phyloP scores from a whole-genome alignment of 2,329 filamentous ascomycete species.

The Tolypocladium tundrense region DNA sequence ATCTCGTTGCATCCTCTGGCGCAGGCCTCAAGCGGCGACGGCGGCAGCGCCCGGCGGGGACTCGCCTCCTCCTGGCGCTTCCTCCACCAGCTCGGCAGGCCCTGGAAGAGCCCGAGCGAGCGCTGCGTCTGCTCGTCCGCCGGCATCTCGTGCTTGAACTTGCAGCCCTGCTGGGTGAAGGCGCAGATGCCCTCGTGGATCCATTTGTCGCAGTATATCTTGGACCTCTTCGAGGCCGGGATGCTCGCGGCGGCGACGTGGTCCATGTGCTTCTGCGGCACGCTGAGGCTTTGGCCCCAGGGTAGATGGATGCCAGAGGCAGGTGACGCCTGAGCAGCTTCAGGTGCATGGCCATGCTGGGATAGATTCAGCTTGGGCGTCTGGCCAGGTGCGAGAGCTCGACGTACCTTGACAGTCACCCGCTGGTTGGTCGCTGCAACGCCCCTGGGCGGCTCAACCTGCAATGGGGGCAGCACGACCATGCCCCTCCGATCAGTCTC shows the following conservation, averaged over 20 bases:
- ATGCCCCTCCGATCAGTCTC: conserved; percentile 30
- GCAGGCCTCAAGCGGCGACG: background rate
- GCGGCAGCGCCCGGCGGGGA: background rate
- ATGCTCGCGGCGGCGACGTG: background rate
- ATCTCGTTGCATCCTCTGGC: background rate
- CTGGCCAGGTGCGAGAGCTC: background rate
- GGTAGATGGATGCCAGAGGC: background rate
- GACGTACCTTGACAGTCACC: conserved; percentile 21
- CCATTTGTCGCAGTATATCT: conserved; percentile 65
- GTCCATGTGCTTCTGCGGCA: background rate
- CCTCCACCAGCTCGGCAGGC: conserved; percentile 51
- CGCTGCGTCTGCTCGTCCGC: conserved; percentile 53
- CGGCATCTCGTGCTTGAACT: conserved; percentile 88
- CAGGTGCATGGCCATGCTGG: background rate
- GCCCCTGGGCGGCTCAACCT: conserved; percentile 25
- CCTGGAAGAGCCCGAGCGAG: conserved; percentile 60
- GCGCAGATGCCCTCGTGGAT: conserved; percentile 76
- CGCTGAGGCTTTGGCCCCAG: background rate
- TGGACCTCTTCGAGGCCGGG: background rate
- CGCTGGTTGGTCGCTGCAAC: conserved; percentile 25
- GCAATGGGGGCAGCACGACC: conserved; percentile 34
- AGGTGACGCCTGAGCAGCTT: background rate
- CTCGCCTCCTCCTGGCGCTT: conserved; percentile 21
- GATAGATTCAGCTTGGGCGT: background rate
- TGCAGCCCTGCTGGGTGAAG: conserved; percentile 77